phyloP scores from a whole-genome alignment of 495 filamentous ascomycete genomes.

The Podospora comata region DNA sequence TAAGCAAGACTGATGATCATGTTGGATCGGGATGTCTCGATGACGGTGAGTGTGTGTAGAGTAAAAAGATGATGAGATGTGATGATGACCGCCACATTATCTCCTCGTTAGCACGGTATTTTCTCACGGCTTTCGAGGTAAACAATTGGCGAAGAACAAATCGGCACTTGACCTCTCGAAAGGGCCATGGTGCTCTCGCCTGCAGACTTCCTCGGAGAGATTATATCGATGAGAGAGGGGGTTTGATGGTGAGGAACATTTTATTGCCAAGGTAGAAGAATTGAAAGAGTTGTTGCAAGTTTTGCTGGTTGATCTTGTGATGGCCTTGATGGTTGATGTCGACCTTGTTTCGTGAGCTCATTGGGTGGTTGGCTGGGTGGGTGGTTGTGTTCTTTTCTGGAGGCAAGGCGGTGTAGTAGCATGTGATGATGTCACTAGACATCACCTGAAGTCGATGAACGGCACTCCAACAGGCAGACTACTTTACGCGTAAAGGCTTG shows the following conservation, averaged over 20 bases:
- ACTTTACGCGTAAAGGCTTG: too few species aligned
- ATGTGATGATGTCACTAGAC: too few species aligned
- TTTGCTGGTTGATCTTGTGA: background rate
- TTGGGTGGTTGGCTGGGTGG: too few species aligned
- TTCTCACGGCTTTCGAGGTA: conserved; percentile 68
- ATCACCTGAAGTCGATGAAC: too few species aligned
- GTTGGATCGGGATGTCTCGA: background rate
- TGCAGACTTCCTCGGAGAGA: conserved; percentile 64
- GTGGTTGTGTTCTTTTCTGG: too few species aligned
- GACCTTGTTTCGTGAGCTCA: too few species aligned
- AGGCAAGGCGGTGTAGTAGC: too few species aligned
- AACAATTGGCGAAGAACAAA: conserved; percentile 70
- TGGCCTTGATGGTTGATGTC: background rate
- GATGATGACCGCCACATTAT: conserved; percentile 49
- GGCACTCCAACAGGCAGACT: too few species aligned
- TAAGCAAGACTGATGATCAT: background rate
- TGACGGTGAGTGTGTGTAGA: background rate
- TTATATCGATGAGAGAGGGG: conserved; percentile 50
- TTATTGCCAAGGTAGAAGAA: background rate
- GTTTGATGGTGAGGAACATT: conserved; percentile 79
- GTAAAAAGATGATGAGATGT: too few species aligned
- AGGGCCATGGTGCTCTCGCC: conserved; percentile 49
- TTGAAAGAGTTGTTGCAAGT: background rate
- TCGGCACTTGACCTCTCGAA: conserved; percentile 38
- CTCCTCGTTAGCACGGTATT: conserved; percentile 61